Evolutionary conservation across 2,329 filamentous ascomycete genomes (phyloP).

Genomic region (Grosmannia huntii): DNA sequence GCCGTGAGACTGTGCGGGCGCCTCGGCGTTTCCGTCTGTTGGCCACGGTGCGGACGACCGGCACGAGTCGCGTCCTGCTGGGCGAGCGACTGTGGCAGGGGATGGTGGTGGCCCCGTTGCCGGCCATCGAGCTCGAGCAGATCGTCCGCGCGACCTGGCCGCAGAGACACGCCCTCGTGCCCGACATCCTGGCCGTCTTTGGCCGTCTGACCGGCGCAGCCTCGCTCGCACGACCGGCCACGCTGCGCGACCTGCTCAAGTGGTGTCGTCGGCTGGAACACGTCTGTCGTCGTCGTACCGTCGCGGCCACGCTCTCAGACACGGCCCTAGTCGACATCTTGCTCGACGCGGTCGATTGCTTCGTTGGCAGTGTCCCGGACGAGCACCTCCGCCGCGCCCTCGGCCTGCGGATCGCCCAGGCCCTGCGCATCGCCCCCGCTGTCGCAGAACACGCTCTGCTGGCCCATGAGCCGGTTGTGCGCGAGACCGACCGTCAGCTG

Average conservation of each 20-base stretch:
- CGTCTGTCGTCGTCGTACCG: constrained; percentile 50
- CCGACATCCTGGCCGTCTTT: constrained; percentile 48
- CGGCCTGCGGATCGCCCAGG: constrained; percentile 63
- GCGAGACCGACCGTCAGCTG: constrained; percentile 45
- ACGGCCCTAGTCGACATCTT: constrained; percentile 71
- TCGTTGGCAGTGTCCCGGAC: constrained; percentile 67
- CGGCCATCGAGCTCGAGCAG: constrained; percentile 56
- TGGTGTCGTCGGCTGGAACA: constrained; percentile 70
- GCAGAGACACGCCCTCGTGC: constrained; percentile 48
- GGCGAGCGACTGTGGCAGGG: constrained; percentile 78
- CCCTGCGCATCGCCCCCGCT: constrained; percentile 76
- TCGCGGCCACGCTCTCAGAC: constrained; percentile 38
- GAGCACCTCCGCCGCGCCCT: constrained; percentile 45
- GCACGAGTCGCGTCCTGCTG: constrained; percentile 49
- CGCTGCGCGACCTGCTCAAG: constrained; percentile 66
- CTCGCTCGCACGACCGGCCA: constrained; percentile 34
- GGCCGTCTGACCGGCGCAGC: constrained; percentile 29
- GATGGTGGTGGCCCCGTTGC: constrained; percentile 55
- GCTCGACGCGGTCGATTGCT: constrained; percentile 86
- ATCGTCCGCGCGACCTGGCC: constrained; percentile 64
- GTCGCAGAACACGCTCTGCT: constrained; percentile 65
- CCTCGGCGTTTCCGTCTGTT: constrained; percentile 80
- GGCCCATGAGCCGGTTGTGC: constrained; percentile 58
- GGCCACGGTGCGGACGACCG: constrained; percentile 71
- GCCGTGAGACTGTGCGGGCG: constrained; percentile 75